phyloP scores from a whole-genome alignment of 1,284 basidiomycete genomes.

The Xerocomus amazonicus region DNA sequence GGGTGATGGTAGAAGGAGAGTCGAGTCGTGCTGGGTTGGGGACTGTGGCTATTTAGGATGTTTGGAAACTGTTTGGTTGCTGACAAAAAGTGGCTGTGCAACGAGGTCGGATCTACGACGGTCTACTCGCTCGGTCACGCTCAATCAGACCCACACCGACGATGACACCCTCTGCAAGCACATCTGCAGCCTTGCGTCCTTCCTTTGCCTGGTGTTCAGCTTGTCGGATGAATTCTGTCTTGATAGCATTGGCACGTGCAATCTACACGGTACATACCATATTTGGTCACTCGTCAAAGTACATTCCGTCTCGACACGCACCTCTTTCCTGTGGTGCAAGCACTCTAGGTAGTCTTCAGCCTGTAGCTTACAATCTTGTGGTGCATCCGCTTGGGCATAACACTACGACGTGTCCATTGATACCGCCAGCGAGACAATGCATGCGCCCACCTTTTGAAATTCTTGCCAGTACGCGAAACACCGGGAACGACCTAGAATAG shows the following conservation, averaged over 20 bases:
- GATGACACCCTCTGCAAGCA: slow-evolving; percentile 71
- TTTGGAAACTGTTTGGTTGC: slow-evolving; percentile 44
- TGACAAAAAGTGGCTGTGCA: slow-evolving; percentile 29
- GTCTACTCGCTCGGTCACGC: slow-evolving; percentile 37
- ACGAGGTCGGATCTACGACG: slow-evolving; percentile 17
- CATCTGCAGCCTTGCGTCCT: slow-evolving; percentile 67
- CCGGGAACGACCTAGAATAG: slow-evolving; percentile 70
- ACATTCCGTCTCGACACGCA: slow-evolving; percentile 35
- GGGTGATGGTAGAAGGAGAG: slow-evolving; percentile 49
- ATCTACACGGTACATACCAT: slow-evolving; percentile 42
- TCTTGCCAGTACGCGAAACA: slow-evolving; percentile 95
- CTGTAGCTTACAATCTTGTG: slow-evolving; percentile 68
- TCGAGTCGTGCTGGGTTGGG: slow-evolving; percentile 19
- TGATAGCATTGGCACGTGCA: slow-evolving; percentile 69
- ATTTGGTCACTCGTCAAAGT: slow-evolving; percentile 7
- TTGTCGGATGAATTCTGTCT: slow-evolving; percentile 70
- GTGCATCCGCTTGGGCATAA: slow-evolving; percentile 80
- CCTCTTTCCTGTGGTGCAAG: slow-evolving; percentile 89
- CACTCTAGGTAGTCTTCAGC: slow-evolving; percentile 94
- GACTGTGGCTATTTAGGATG: slow-evolving; percentile 42
- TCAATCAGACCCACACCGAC: slow-evolving; percentile 73
- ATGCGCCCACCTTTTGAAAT: slow-evolving; percentile 64
- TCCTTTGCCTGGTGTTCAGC: slow-evolving; percentile 64
- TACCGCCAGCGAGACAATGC: neutral
- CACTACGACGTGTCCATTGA: slow-evolving; percentile 50